Percentiles rank a stretch among this genome's conserved stretches.
These are phyloP conservation scores for Metarhizium humberi DNA, from an alignment of 2,329 filamentous ascomycete genomes.

Conservation along the genomic window DNA sequence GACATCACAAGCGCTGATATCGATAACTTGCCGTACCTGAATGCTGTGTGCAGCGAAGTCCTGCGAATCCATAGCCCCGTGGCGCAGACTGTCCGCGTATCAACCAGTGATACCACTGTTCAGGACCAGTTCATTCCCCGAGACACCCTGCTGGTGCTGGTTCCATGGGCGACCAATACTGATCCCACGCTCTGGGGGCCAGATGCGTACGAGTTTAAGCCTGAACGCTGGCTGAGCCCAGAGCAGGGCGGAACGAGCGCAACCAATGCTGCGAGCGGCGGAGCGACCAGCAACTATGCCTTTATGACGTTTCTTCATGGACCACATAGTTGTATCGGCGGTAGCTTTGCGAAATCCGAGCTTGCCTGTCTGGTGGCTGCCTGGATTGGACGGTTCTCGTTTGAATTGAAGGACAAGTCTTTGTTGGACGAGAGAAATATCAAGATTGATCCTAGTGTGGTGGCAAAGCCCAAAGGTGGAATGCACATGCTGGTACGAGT, in stretches of 20 bases:
- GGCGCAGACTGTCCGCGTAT: conserved; percentile 21
- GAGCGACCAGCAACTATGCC: conserved; percentile 48
- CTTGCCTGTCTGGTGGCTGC: conserved; percentile 74
- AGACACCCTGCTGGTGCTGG: conserved; percentile 24
- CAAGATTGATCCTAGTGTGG: conserved; percentile 38
- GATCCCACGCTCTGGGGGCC: conserved; percentile 25
- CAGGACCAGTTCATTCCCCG: conserved; percentile 24
- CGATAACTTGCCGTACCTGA: conserved; percentile 21
- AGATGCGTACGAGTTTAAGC: conserved; percentile 25
- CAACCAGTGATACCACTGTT: conserved; percentile 21
- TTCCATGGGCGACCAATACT: conserved; percentile 20
- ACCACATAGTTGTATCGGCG: conserved; percentile 18
- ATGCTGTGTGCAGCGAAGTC: conserved; percentile 33
- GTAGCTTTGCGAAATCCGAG: conserved; percentile 67
- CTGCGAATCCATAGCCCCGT: conserved; percentile 31
- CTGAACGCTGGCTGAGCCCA: conserved; percentile 25
- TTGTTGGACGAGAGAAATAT: conserved; percentile 58
- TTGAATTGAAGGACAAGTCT: conserved; percentile 44
- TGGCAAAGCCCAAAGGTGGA: conserved; percentile 10
- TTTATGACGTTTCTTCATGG: conserved; percentile 69
- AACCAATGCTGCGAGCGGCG: conserved; percentile 7
- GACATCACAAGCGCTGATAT: conserved; percentile 5
- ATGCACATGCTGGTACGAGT: conserved; percentile 8
- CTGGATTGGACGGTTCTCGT: conserved; percentile 65
- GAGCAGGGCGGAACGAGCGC: conserved; percentile 7